These are phyloP conservation scores for Aspergillus neoniger DNA, from an alignment of 2,329 filamentous ascomycete species.

Conservation along the genomic window DNA sequence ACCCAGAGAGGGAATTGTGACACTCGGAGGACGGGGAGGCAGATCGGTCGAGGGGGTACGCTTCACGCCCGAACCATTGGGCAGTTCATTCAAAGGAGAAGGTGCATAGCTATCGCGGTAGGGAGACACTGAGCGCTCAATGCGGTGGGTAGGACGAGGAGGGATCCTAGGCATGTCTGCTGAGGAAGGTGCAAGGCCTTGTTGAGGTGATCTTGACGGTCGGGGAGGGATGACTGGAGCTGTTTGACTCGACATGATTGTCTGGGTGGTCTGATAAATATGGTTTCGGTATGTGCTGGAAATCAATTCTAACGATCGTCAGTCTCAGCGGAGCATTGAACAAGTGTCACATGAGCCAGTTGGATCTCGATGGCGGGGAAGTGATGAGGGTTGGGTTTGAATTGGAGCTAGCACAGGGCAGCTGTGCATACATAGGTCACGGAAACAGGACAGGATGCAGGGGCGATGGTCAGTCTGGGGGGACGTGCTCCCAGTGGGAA, in stretches of 20 bases:
- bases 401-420: conserved; percentile 9
- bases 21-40: conserved; percentile 67
- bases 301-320: conserved; percentile 2
- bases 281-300: conserved; percentile 4
- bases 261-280: conserved; percentile 12
- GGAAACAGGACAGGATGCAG: not conserved
- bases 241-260: conserved; percentile 45
- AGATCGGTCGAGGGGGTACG: conserved; percentile 39
- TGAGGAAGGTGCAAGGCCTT: conserved; percentile 41
- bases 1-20: conserved; percentile 80
- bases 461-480: not conserved
- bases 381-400: not conserved
- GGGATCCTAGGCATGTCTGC: conserved; percentile 70
- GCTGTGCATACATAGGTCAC: conserved; percentile 10
- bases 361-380: not conserved
- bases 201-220: conserved; percentile 56
- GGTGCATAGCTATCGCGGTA: conserved; percentile 76
- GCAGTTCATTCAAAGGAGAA: conserved; percentile 77
- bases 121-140: conserved; percentile 76
- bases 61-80: conserved; percentile 44
- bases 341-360: not conserved
- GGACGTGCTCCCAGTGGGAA: not conserved
- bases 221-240: conserved; percentile 64
- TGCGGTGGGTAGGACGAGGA: conserved; percentile 68
- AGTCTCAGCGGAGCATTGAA: not conserved